Evolutionary conservation across 176 grass and related monocot genomes (phyloP).

Genomic region (Musa schizocarpa): DNA sequence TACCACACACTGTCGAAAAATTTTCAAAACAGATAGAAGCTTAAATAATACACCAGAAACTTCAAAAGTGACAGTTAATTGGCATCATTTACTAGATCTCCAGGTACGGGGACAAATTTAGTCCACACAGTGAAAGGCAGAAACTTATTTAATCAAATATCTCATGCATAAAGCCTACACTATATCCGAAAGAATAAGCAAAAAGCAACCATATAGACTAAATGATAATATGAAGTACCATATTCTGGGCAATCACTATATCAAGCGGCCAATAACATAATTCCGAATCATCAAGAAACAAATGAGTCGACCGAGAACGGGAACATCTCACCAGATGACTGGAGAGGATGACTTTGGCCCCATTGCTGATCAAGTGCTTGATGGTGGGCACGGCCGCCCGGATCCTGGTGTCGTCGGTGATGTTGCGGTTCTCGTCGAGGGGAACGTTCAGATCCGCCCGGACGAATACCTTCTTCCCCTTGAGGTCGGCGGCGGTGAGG

Average conservation of each 20-base stretch:
- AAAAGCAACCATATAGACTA: too few species aligned
- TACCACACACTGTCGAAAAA: too few species aligned
- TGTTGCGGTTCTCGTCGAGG: conserved; percentile 51
- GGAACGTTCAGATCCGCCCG: conserved; percentile 62
- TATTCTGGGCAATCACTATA: neutral
- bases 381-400: conserved; percentile 62
- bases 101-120: too few species aligned
- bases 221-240: neutral
- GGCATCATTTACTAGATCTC: too few species aligned
- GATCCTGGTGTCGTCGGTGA: conserved; percentile 63
- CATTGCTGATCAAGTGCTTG: conserved; percentile 40
- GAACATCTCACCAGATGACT: conserved; percentile 45
- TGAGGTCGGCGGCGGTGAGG: conserved; percentile 46
- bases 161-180: too few species aligned
- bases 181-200: too few species aligned
- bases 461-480: conserved; percentile 56
- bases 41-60: too few species aligned
- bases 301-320: neutral
- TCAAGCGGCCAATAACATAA: neutral
- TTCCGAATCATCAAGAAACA: neutral
- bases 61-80: too few species aligned
- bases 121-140: too few species aligned
- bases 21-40: too few species aligned
- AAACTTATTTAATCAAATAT: too few species aligned
- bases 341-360: conserved; percentile 63